A percentile compares a stretch with the other conserved stretches of the same genome.
Evolutionary conservation across 768 basidiomycete species (phyloP).

Genomic region (Auricularia sp.): DNA sequence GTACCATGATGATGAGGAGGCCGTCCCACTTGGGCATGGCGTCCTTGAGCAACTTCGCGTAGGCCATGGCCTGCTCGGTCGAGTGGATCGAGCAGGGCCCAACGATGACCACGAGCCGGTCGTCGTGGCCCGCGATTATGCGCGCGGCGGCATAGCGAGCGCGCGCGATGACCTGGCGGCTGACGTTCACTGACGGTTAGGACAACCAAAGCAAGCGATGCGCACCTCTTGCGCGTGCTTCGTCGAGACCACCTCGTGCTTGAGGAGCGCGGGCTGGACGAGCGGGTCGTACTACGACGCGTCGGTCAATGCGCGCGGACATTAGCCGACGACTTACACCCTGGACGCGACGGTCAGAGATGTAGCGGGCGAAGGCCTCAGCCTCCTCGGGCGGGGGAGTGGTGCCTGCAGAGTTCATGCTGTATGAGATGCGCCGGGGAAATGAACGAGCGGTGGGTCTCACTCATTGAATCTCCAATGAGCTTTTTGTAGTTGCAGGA

Average conservation of each 20-base stretch:
- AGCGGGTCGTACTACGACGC: conserved; percentile 80
- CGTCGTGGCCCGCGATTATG: conserved; percentile 75
- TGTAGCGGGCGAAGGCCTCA: conserved; percentile 55
- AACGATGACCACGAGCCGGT: conserved; percentile 80
- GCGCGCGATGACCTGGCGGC: conserved; percentile 49
- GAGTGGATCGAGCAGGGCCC: conserved; percentile 96
- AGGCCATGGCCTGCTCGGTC: conserved; percentile 72
- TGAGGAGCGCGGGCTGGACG: conserved; percentile 82
- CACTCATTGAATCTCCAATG: neutral
- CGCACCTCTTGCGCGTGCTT: conserved; percentile 39
- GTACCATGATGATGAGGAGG: conserved; percentile 79
- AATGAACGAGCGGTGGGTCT: neutral
- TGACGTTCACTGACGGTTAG: neutral
- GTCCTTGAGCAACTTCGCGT: conserved; percentile 60
- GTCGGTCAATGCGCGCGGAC: neutral
- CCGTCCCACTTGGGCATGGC: conserved; percentile 62
- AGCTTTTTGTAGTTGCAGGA: too few species aligned
- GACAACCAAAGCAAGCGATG: neutral
- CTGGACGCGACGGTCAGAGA: conserved; percentile 72
- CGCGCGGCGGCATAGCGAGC: conserved; percentile 72
- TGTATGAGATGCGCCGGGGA: neutral
- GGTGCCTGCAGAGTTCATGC: neutral
- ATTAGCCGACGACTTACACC: conserved; percentile 41
- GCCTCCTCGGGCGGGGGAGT: conserved; percentile 34
- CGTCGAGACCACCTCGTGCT: conserved; percentile 72